Percentiles rank a stretch among this genome's conserved stretches.
Conservation (phyloP, 2,329 filamentous ascomycete genomes). For the Botrytis elliptica region DNA sequence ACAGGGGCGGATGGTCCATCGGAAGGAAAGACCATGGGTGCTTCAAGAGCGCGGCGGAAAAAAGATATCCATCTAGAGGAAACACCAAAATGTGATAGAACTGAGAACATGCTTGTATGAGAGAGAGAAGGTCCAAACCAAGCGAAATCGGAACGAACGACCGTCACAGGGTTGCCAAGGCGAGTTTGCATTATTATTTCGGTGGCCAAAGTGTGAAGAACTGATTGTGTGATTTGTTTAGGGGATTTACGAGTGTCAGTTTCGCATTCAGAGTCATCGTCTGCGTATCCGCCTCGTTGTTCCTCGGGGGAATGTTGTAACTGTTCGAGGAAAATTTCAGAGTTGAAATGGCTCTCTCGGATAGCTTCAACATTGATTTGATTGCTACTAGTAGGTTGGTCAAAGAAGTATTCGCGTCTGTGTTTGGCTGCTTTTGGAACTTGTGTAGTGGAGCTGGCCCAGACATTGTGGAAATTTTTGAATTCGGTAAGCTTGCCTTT, state of each 20-base stretch:
- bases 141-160: constrained; percentile 57
- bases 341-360: constrained; percentile 45
- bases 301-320: constrained; percentile 46
- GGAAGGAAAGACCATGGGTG: constrained; percentile 56
- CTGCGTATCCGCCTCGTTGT: constrained; percentile 26
- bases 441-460: constrained; percentile 33
- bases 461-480: constrained; percentile 19
- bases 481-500: constrained; percentile 40
- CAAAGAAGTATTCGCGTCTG: constrained; percentile 48
- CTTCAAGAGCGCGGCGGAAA: constrained; percentile 58
- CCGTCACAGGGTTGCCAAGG: constrained; percentile 46
- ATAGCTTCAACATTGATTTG: constrained; percentile 38
- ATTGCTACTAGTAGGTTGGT: constrained; percentile 16
- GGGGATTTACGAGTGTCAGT: constrained; percentile 43
- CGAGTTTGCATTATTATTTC: constrained; percentile 48
- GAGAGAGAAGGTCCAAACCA: constrained; percentile 58
- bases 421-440: constrained; percentile 33
- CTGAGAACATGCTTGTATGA: constrained; percentile 57
- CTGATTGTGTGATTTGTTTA: constrained; percentile 52
- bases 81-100: constrained; percentile 60
- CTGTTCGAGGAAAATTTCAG: constrained; percentile 56
- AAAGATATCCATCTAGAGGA: constrained; percentile 56
- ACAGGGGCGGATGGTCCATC: constrained; percentile 49
- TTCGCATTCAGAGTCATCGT: constrained; percentile 25
- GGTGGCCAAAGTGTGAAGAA: constrained; percentile 55